Evolutionary conservation across 2,329 filamentous ascomycete genomes (phyloP).

Genomic region (Ascosphaera acerosa): DNA sequence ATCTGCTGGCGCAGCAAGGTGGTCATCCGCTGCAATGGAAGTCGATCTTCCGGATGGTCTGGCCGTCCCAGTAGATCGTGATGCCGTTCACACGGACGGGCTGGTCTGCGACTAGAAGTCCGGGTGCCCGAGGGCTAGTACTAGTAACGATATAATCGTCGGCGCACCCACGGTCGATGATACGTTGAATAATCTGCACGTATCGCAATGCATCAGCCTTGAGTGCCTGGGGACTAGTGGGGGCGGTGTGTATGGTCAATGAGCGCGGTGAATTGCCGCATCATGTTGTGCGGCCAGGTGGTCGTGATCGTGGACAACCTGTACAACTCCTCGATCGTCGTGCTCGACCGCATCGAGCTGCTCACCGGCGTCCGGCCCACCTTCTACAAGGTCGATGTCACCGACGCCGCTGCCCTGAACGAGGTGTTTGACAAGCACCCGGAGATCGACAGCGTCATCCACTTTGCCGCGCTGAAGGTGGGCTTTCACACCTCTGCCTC

Average conservation of each 20-base stretch:
- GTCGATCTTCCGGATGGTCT: background rate
- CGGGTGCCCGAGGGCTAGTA: slow-evolving; percentile 2
- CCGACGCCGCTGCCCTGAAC: slow-evolving; percentile 58
- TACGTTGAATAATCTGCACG: slow-evolving; percentile 20
- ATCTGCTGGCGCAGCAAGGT: no score
- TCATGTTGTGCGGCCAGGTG: slow-evolving; percentile 83
- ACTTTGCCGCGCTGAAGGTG: slow-evolving; percentile 94
- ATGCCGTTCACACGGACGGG: background rate
- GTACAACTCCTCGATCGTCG: slow-evolving; percentile 87
- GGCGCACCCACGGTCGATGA: slow-evolving; percentile 15
- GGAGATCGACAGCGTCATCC: slow-evolving; percentile 91
- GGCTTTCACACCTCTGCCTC: slow-evolving; percentile 6
- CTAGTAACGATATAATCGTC: slow-evolving; percentile 8
- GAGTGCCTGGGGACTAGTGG: no score
- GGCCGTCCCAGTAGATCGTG: background rate
- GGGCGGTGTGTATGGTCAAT: no score
- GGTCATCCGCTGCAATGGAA: background rate
- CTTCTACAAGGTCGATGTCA: slow-evolving; percentile 74
- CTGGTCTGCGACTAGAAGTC: background rate
- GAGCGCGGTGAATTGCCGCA: no score
- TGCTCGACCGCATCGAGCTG: slow-evolving; percentile 82
- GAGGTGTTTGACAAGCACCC: slow-evolving; percentile 72
- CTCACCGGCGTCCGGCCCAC: slow-evolving; percentile 67
- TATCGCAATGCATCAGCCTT: no score
- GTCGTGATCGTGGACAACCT: slow-evolving; percentile 91